Conservation (phyloP, 306 rosid genomes). For the Pyrus pyrifolia region DNA sequence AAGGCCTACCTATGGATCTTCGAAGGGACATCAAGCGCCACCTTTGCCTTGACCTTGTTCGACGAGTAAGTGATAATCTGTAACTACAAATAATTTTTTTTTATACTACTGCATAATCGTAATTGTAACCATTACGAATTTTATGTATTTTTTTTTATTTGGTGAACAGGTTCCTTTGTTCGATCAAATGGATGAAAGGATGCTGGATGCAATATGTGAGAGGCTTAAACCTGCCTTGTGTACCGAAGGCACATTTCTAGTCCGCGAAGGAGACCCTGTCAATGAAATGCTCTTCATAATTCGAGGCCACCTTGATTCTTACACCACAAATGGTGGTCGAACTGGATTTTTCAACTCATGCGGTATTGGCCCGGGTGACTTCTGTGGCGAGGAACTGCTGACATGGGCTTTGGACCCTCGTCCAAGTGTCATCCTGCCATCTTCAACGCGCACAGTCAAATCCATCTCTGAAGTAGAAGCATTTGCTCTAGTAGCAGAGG, state of each 20-base stretch:
- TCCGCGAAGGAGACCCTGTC: slow-evolving; percentile 89
- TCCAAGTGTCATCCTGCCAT: slow-evolving; percentile 62
- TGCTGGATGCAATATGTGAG: slow-evolving; percentile 92
- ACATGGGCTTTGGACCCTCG: slow-evolving; percentile 96
- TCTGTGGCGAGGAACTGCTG: slow-evolving; percentile 88
- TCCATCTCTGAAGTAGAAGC: slow-evolving; percentile 89
- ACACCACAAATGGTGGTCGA: slow-evolving; percentile 90
- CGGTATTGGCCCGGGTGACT: slow-evolving; percentile 71
- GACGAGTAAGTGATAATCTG: slow-evolving; percentile 50
- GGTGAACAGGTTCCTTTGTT: slow-evolving; percentile 67
- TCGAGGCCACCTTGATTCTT: slow-evolving; percentile 85
- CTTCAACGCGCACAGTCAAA: slow-evolving; percentile 77
- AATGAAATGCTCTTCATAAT: slow-evolving; percentile 89
- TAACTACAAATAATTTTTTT: background rate
- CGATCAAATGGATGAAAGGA: slow-evolving; percentile 94
- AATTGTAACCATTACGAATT: background rate
- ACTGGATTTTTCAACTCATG: slow-evolving; percentile 90
- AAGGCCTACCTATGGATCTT: slow-evolving; percentile 73
- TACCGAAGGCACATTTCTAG: slow-evolving; percentile 70
- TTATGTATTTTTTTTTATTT: background rate
- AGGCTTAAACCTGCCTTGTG: slow-evolving; percentile 76
- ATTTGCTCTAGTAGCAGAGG: slow-evolving; percentile 85
- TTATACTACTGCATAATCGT: background rate
- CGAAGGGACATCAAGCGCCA: slow-evolving; percentile 91
- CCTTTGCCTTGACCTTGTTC: slow-evolving; percentile 88